Percentiles rank a stretch among this genome's conserved stretches.
These are phyloP conservation scores for Petasospora rhodanensis DNA, from an alignment of 1,139 yeast genomes.

Conservation along the genomic window DNA sequence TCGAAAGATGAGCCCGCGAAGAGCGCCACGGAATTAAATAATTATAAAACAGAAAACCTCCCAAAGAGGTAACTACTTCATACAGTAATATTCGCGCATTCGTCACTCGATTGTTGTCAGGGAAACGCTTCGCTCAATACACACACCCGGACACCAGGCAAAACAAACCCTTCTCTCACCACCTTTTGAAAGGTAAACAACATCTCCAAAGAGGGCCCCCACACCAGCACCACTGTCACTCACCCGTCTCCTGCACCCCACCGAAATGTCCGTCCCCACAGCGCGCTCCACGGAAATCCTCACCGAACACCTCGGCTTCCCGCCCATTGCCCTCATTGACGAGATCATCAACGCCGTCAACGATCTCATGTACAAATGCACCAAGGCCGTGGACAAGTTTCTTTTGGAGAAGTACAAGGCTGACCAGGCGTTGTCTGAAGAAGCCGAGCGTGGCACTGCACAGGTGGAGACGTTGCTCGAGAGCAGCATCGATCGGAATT, in stretches of 20 bases:
- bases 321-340: slow-evolving; percentile 82
- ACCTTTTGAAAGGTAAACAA: too few relatives aligned
- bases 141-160: not conserved
- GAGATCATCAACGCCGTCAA: slow-evolving; percentile 89
- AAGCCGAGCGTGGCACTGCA: slow-evolving; percentile 73
- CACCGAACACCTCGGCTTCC: slow-evolving; percentile 84
- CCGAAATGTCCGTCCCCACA: slow-evolving; percentile 37
- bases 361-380: slow-evolving; percentile 77
- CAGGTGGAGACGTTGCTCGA: slow-evolving; percentile 76
- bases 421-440: slow-evolving; percentile 39
- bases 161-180: not conserved
- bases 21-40: too few relatives aligned
- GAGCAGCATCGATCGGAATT: slow-evolving; percentile 73
- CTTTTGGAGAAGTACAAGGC: slow-evolving; percentile 36
- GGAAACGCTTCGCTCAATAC: slow-evolving; percentile 1
- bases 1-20: too few relatives aligned
- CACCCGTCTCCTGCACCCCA: slow-evolving; percentile 1
- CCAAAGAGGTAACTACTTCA: too few relatives aligned
- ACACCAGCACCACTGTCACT: too few relatives aligned
- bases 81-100: slow-evolving; percentile 2
- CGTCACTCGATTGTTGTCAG: slow-evolving; percentile 7
- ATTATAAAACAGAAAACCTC: too few relatives aligned
- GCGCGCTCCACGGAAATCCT: slow-evolving; percentile 51
- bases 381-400: slow-evolving; percentile 72
- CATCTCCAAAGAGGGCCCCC: too few relatives aligned